Conservation (phyloP, 1,284 basidiomycete genomes). For the Microbotryum scabiosae region DNA sequence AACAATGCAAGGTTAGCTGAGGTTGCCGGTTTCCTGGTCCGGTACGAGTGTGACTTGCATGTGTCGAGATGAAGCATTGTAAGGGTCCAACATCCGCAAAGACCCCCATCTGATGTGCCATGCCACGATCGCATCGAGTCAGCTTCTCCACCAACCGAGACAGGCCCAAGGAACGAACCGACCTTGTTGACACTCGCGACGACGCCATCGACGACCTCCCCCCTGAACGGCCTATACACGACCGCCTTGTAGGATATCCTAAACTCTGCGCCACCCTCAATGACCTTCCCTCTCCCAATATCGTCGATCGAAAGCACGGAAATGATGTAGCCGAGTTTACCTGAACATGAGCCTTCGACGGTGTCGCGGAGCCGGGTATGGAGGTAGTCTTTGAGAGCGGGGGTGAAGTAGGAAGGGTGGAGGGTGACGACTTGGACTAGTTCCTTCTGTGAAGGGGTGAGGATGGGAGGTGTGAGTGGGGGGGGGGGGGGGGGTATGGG, state of each 20-base stretch:
- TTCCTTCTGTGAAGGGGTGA: constrained; percentile 60
- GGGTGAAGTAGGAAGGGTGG: constrained; percentile 96
- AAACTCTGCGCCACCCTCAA: constrained; percentile 59
- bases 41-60: constrained; percentile 51
- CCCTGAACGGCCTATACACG: constrained; percentile 97
- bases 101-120: constrained; percentile 74
- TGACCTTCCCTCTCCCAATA: constrained; percentile 46
- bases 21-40: too few relatives aligned
- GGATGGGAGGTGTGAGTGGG: neutral
- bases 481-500: neutral
- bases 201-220: constrained; percentile 93
- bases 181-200: constrained; percentile 96
- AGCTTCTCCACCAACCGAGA: neutral
- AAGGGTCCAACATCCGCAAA: constrained; percentile 93
- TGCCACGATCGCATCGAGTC: neutral
- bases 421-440: constrained; percentile 90
- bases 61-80: constrained; percentile 84
- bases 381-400: constrained; percentile 85
- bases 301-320: constrained; percentile 62
- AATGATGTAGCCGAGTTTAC: constrained; percentile 94
- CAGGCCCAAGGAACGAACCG: constrained; percentile 35
- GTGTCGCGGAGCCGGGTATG: constrained; percentile 89
- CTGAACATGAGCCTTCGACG: constrained; percentile 94
- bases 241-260: constrained; percentile 51
- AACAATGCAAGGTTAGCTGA: too few relatives aligned